These are phyloP conservation scores for Syncephalastrum monosporum DNA, from an alignment of 371 early-diverging fungal species.

Conservation along the genomic window DNA sequence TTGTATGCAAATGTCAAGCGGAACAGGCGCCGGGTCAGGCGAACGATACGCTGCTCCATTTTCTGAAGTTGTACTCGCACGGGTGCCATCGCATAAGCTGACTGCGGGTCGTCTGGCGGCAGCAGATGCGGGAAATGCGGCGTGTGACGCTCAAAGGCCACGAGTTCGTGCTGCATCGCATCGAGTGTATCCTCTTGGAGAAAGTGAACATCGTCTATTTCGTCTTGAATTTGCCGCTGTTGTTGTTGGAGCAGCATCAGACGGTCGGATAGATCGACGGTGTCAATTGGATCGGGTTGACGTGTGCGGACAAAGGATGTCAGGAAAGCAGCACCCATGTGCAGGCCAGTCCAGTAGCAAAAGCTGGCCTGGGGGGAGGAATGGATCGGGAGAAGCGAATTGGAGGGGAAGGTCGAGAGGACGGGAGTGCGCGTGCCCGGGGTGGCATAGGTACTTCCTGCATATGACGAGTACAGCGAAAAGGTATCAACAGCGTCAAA, in stretches of 20 bases:
- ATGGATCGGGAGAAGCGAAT: too few species aligned
- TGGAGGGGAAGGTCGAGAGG: too few species aligned
- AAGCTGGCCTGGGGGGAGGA: not conserved
- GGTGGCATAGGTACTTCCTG: conserved; percentile 5
- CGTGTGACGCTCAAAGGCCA: conserved; percentile 7
- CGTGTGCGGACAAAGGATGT: conserved; percentile 28
- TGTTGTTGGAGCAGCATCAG: conserved; percentile 4
- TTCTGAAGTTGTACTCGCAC: conserved; percentile 26
- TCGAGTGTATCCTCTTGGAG: too few species aligned
- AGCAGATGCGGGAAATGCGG: conserved; percentile 44
- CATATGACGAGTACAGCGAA: not conserved
- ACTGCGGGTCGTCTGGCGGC: conserved; percentile 39
- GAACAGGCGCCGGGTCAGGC: conserved; percentile 32
- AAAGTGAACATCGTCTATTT: too few species aligned
- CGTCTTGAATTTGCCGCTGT: not conserved
- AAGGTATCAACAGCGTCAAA: conserved; percentile 32
- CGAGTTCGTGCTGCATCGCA: conserved; percentile 9
- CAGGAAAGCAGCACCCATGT: conserved; percentile 40
- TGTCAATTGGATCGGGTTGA: not conserved
- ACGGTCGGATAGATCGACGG: conserved; percentile 12
- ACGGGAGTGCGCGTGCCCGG: conserved; percentile 9
- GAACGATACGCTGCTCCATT: conserved; percentile 32
- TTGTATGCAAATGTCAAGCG: conserved; percentile 41
- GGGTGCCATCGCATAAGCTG: conserved; percentile 34
- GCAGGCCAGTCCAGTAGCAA: conserved; percentile 30